Percentiles rank a stretch among this genome's conserved stretches.
Evolutionary conservation across 75 land plant species (phyloP).

Genomic region (Pinus albicaulis): DNA sequence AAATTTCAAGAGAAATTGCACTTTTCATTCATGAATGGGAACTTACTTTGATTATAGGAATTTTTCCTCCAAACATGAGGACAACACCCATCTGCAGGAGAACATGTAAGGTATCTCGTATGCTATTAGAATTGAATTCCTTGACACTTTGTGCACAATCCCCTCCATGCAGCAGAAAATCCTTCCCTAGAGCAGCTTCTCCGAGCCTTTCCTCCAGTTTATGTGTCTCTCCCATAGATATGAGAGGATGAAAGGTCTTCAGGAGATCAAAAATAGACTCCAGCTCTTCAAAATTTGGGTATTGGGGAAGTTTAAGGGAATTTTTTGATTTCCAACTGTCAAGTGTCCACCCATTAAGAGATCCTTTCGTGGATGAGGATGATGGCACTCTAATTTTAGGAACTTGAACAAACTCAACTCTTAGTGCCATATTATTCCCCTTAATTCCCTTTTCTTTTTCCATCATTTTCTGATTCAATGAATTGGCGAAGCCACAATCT

Average conservation of each 20-base stretch:
- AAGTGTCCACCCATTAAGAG: not conserved
- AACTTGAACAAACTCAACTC: too few species aligned
- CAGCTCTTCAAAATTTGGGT: slow-evolving; percentile 25
- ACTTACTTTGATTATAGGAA: slow-evolving; percentile 52
- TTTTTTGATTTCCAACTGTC: slow-evolving; percentile 42
- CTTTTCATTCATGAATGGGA: too few species aligned
- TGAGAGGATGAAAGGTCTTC: slow-evolving; percentile 51
- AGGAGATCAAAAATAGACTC: slow-evolving; percentile 25
- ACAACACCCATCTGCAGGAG: slow-evolving; percentile 62
- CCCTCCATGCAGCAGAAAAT: slow-evolving; percentile 54
- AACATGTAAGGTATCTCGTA: slow-evolving; percentile 48
- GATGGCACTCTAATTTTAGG: too few species aligned
- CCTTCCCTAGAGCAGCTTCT: slow-evolving; percentile 47
- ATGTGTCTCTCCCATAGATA: slow-evolving; percentile 51
- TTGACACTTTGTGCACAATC: slow-evolving; percentile 60
- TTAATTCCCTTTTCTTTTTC: too few species aligned
- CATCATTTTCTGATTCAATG: too few species aligned
- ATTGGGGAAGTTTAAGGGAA: slow-evolving; percentile 44
- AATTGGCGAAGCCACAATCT: too few species aligned
- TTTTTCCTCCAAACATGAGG: slow-evolving; percentile 55
- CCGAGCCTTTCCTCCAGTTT: slow-evolving; percentile 44
- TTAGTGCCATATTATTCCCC: too few species aligned
- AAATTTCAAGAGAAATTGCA: too few species aligned
- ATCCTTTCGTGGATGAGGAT: too few species aligned
- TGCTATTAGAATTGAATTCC: slow-evolving; percentile 50